phyloP scores from a whole-genome alignment of 345 rosid species.

The Rhizophora mangle region DNA sequence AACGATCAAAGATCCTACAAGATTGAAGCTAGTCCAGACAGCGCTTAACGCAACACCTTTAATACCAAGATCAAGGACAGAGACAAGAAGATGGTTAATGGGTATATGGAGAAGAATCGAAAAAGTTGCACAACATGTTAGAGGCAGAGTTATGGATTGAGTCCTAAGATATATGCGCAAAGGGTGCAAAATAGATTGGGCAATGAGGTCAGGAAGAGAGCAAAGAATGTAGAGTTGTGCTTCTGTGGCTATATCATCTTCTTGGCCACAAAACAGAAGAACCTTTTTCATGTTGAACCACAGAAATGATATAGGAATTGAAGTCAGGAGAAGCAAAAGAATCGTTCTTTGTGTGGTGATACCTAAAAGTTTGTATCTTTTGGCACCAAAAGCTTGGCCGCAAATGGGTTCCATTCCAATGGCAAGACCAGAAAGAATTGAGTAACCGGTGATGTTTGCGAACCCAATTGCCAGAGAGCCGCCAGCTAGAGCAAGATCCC shows the following conservation, averaged over 20 bases:
- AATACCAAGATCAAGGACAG: conserved; percentile 34
- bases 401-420: conserved; percentile 51
- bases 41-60: conserved; percentile 41
- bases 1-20: conserved; percentile 29
- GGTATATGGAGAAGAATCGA: conserved; percentile 68
- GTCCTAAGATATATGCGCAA: conserved; percentile 42
- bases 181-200: conserved; percentile 44
- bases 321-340: conserved; percentile 36
- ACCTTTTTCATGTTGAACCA: conserved; percentile 40
- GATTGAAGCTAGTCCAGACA: conserved; percentile 37
- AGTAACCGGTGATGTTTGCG: conserved; percentile 79
- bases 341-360: conserved; percentile 38
- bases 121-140: conserved; percentile 56
- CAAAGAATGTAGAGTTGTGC: conserved; percentile 37
- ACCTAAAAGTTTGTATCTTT: conserved; percentile 31
- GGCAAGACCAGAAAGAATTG: conserved; percentile 81
- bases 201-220: conserved; percentile 42
- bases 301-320: conserved; percentile 38
- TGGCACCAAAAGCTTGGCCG: conserved; percentile 50
- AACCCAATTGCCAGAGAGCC: conserved; percentile 45
- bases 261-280: conserved; percentile 41
- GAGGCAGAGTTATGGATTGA: conserved; percentile 58
- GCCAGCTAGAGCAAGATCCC: conserved; percentile 44
- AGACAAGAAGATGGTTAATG: conserved; percentile 41
- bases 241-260: conserved; percentile 30